Conservation (phyloP, 768 basidiomycete species). For the Paxillus rubicundulus region DNA sequence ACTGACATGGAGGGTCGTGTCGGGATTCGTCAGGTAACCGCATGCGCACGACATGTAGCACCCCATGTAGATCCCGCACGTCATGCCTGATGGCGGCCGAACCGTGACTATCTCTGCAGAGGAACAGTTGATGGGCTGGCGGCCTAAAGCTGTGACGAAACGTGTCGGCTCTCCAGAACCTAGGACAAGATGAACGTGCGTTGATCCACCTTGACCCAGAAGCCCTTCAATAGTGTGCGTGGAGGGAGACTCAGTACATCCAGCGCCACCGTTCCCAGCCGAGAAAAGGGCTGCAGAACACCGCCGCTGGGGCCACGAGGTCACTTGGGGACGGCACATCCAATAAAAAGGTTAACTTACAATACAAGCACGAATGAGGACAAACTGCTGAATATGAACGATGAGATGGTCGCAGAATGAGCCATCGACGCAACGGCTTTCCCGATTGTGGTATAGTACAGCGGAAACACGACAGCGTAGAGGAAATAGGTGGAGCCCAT, state of each 20-base stretch:
- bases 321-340: neutral
- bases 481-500: conserved; percentile 41
- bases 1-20: conserved; percentile 51
- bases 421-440: conserved; percentile 42
- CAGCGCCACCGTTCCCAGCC: conserved; percentile 34
- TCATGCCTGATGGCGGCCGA: conserved; percentile 47
- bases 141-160: conserved; percentile 41
- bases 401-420: conserved; percentile 41
- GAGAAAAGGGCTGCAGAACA: conserved; percentile 44
- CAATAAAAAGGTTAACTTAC: conserved; percentile 23
- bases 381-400: conserved; percentile 36
- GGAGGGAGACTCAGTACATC: conserved; percentile 45
- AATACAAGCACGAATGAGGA: conserved; percentile 44
- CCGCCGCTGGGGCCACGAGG: conserved; percentile 35
- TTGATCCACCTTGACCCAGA: conserved; percentile 25
- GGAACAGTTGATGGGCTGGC: too few species aligned
- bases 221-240: conserved; percentile 51
- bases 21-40: conserved; percentile 55
- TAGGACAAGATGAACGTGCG: neutral
- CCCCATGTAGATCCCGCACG: conserved; percentile 51
- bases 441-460: conserved; percentile 44
- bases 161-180: neutral
- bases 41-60: conserved; percentile 48
- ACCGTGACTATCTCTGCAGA: too few species aligned
- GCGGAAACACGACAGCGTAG: conserved; percentile 36